Conservation (phyloP, 2,329 filamentous ascomycete genomes). For the Elsinoe perseae region DNA sequence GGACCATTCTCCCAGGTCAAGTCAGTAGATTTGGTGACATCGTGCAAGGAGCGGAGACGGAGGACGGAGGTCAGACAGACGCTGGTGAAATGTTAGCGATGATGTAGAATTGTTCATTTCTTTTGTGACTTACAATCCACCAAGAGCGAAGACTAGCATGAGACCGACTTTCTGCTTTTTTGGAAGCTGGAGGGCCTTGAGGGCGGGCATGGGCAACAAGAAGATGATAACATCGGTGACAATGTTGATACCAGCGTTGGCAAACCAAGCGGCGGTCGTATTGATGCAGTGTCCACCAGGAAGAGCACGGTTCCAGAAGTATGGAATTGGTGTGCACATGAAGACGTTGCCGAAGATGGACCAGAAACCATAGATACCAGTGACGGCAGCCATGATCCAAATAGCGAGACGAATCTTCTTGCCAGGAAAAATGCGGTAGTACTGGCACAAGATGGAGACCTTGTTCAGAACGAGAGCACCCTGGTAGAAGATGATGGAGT, state of each 20-base stretch:
- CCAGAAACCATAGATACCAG: slow-evolving; percentile 28
- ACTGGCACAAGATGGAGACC: slow-evolving; percentile 42
- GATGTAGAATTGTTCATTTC: not conserved
- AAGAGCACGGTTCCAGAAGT: slow-evolving; percentile 34
- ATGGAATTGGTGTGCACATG: slow-evolving; percentile 36
- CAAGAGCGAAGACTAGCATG: slow-evolving; percentile 31
- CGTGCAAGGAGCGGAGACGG: slow-evolving; percentile 26
- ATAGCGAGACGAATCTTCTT: slow-evolving; percentile 30
- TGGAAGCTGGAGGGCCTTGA: slow-evolving; percentile 30
- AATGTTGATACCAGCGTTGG: slow-evolving; percentile 31
- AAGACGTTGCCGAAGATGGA: slow-evolving; percentile 33
- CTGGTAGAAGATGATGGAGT: slow-evolving; percentile 27
- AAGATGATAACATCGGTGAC: slow-evolving; percentile 31
- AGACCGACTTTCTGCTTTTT: slow-evolving; percentile 29
- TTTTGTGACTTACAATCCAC: slow-evolving; percentile 25
- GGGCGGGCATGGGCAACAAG: slow-evolving; percentile 29
- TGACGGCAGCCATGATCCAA: slow-evolving; percentile 26
- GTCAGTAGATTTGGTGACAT: slow-evolving; percentile 23
- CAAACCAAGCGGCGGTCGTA: slow-evolving; percentile 38
- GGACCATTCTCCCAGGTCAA: slow-evolving; percentile 28
- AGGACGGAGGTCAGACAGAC: slow-evolving; percentile 29
- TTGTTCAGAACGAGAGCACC: slow-evolving; percentile 35
- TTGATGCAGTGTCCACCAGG: slow-evolving; percentile 33
- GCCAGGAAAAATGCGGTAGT: slow-evolving; percentile 41
- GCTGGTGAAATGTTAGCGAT: slow-evolving; percentile 12